Evolutionary conservation across 1,284 basidiomycete genomes (phyloP).

Genomic region (Ustilago cynodontis): DNA sequence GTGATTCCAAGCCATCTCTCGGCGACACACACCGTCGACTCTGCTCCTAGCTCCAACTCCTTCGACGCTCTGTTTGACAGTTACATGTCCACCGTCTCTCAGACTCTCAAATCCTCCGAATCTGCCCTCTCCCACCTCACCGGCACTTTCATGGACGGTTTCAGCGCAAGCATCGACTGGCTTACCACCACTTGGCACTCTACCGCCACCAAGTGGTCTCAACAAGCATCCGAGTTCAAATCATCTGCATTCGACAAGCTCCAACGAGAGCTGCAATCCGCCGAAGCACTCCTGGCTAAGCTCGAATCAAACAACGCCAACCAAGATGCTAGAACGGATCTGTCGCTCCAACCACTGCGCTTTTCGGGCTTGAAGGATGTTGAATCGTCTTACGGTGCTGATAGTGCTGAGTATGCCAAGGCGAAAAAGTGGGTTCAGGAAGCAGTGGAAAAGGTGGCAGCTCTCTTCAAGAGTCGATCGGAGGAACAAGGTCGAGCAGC

Average conservation of each 20-base stretch:
- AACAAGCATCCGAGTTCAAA: conserved; percentile 32
- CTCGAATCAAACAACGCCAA: conserved; percentile 10
- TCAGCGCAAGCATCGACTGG: conserved; percentile 43
- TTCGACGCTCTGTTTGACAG: conserved; percentile 52
- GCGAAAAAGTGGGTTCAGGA: conserved; percentile 33
- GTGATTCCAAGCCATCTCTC: conserved; percentile 33
- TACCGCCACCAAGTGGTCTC: conserved; percentile 24
- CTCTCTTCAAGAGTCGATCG: conserved; percentile 32
- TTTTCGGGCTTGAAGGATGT: conserved; percentile 49
- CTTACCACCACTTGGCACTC: conserved; percentile 20
- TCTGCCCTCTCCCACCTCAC: conserved; percentile 39
- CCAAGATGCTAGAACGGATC: conserved; percentile 11
- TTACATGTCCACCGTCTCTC: conserved; percentile 36
- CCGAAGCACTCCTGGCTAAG: conserved; percentile 31
- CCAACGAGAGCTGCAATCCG: conserved; percentile 40
- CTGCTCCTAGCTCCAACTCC: conserved; percentile 28
- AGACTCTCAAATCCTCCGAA: conserved; percentile 31
- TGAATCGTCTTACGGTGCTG: conserved; percentile 37
- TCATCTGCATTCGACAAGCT: conserved; percentile 41
- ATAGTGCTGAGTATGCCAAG: conserved; percentile 33
- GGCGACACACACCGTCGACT: conserved; percentile 45
- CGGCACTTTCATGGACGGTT: conserved; percentile 35
- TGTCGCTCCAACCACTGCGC: conserved; percentile 48
- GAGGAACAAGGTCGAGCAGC: conserved; percentile 31
- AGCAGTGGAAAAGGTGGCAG: conserved; percentile 29